A percentile compares a stretch with the other conserved stretches of the same genome.
phyloP scores from a whole-genome alignment of 345 rosid species.

The Syzygium aromaticum region DNA sequence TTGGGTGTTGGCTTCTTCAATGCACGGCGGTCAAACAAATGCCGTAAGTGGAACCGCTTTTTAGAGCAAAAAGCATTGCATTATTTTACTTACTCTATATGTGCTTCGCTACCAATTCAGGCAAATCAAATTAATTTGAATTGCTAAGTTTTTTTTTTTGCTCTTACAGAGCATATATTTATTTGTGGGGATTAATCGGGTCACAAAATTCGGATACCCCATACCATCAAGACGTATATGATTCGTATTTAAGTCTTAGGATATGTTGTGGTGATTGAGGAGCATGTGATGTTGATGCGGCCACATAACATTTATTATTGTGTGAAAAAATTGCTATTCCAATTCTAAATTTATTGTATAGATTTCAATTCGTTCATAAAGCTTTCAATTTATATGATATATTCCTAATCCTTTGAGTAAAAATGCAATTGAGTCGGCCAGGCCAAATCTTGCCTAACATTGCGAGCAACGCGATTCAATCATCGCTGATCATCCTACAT shows the following conservation, averaged over 20 bases:
- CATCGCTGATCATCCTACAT: no score
- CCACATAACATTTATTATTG: no score
- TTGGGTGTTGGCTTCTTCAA: neutral
- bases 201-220: neutral
- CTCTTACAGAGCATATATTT: neutral
- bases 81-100: neutral
- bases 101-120: neutral
- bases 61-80: no score
- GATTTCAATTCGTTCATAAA: neutral
- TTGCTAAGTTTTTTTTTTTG: neutral
- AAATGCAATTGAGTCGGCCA: neutral
- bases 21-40: neutral
- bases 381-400: accelerated
- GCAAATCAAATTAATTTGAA: neutral
- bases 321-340: no score
- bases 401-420: neutral
- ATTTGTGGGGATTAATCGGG: neutral
- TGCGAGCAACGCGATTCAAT: no score
- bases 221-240: neutral
- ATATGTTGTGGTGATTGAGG: neutral
- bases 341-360: neutral
- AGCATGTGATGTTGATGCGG: neutral
- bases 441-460: no score
- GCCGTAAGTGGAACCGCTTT: no score
- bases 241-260: neutral